Percentiles rank a stretch among this genome's conserved stretches.
Conservation (phyloP, 768 basidiomycete species). For the Lanmaoa rubissima region DNA sequence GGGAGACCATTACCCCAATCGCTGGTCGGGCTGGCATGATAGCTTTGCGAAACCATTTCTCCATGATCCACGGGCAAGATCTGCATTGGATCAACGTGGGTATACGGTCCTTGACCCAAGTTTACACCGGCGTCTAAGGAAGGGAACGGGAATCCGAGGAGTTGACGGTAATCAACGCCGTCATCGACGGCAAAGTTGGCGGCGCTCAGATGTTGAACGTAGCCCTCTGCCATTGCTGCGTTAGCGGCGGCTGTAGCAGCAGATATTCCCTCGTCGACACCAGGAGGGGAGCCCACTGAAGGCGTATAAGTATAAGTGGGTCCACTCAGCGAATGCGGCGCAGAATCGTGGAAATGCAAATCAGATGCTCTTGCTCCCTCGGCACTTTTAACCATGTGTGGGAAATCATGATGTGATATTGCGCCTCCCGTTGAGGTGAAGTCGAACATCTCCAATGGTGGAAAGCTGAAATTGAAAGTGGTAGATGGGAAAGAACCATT, state of each 20-base stretch:
- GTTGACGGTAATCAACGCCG: conserved; percentile 55
- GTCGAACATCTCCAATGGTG: conserved; percentile 67
- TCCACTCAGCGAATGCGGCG: conserved; percentile 29
- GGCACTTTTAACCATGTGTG: conserved; percentile 32
- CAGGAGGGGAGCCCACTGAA: conserved; percentile 30
- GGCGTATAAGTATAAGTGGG: conserved; percentile 41
- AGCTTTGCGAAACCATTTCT: conserved; percentile 44
- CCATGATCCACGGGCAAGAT: conserved; percentile 53
- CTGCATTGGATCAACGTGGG: conserved; percentile 92
- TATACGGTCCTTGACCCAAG: conserved; percentile 53
- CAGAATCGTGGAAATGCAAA: conserved; percentile 32
- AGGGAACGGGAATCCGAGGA: conserved; percentile 67
- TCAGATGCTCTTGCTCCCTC: conserved; percentile 31
- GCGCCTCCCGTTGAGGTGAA: conserved; percentile 36
- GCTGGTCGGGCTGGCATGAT: conserved; percentile 77
- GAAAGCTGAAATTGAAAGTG: conserved; percentile 71
- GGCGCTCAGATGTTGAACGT: conserved; percentile 58
- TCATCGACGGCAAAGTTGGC: conserved; percentile 56
- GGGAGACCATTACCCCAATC: conserved; percentile 77
- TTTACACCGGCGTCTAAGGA: conserved; percentile 43
- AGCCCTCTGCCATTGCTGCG: conserved; percentile 70
- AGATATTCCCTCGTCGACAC: conserved; percentile 52
- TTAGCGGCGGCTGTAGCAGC: conserved; percentile 63
- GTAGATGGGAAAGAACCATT: conserved; percentile 61
- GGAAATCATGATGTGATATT: conserved; percentile 37